These are phyloP conservation scores for Astraeus odoratus DNA, from an alignment of 768 basidiomycete genomes.

Conservation along the genomic window DNA sequence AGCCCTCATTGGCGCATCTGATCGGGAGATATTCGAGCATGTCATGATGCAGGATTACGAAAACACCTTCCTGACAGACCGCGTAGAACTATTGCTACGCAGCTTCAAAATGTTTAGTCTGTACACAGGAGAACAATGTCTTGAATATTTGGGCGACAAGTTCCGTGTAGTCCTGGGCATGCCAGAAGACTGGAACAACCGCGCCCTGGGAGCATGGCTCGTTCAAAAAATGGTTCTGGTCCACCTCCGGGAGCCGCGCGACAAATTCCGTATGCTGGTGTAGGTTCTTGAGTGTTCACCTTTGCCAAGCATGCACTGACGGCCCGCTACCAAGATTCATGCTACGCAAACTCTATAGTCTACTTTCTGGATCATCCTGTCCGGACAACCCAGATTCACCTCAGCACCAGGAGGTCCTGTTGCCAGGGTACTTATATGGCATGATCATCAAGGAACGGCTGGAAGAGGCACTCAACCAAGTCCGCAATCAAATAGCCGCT, in stretches of 20 bases:
- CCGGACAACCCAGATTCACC: constrained; percentile 98
- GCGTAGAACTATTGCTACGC: constrained; percentile 87
- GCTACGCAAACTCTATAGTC: constrained; percentile 89
- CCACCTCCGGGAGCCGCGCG: constrained; percentile 77
- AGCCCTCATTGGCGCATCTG: constrained; percentile 83
- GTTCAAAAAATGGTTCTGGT: constrained; percentile 84
- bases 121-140: constrained; percentile 82
- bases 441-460: constrained; percentile 99
- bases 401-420: constrained; percentile 94
- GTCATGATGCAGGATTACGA: constrained; percentile 95
- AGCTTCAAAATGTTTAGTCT: constrained; percentile 93
- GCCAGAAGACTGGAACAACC: constrained; percentile 92
- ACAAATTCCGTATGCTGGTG: constrained; percentile 94
- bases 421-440: constrained; percentile 86
- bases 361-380: constrained; percentile 85
- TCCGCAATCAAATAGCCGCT: constrained; percentile 57
- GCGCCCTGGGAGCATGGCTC: constrained; percentile 73
- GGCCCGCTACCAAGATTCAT: constrained; percentile 64
- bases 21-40: constrained; percentile 95
- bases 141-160: constrained; percentile 94
- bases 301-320: constrained; percentile 1
- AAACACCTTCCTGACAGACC: constrained; percentile 96
- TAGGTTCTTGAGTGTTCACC: constrained; percentile 35
- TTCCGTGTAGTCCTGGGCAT: constrained; percentile 87
- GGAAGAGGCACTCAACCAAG: constrained; percentile 77